Percentiles rank a stretch among this genome's conserved stretches.
phyloP scores from a whole-genome alignment of 129 eudicot species.

The Chrysanthemum lavandulifolium region DNA sequence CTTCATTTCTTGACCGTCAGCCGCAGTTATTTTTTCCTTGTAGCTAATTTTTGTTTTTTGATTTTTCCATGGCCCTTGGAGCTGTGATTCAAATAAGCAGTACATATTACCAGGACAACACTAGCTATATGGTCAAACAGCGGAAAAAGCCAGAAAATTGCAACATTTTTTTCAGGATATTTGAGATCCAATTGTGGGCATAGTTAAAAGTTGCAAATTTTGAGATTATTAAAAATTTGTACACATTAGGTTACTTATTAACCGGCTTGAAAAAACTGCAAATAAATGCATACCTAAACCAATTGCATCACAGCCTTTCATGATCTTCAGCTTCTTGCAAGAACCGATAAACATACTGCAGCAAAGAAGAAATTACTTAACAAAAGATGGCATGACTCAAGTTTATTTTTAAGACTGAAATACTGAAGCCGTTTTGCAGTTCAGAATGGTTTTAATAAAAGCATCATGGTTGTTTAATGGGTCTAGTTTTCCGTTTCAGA shows the following conservation, averaged over 20 bases:
- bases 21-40: slow-evolving; percentile 4
- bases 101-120: background rate
- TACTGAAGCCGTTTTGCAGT: background rate
- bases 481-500: no score
- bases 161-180: background rate
- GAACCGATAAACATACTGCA: slow-evolving; percentile 77
- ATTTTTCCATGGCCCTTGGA: slow-evolving; percentile 87
- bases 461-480: no score
- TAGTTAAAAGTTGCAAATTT: background rate
- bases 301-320: slow-evolving; percentile 97
- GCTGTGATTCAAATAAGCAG: slow-evolving; percentile 42
- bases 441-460: no score
- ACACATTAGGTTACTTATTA: background rate
- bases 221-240: background rate
- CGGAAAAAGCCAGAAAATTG: background rate
- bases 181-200: background rate
- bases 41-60: slow-evolving; percentile 56
- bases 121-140: background rate
- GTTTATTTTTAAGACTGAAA: background rate
- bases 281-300: slow-evolving; percentile 60
- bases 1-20: slow-evolving; percentile 1
- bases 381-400: background rate
- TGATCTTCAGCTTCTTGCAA: slow-evolving; percentile 89
- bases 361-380: slow-evolving; percentile 12
- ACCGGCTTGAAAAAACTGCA: background rate